Conservation (phyloP, 176 grass and related monocot genomes). For the Phoenix roebelenii region DNA sequence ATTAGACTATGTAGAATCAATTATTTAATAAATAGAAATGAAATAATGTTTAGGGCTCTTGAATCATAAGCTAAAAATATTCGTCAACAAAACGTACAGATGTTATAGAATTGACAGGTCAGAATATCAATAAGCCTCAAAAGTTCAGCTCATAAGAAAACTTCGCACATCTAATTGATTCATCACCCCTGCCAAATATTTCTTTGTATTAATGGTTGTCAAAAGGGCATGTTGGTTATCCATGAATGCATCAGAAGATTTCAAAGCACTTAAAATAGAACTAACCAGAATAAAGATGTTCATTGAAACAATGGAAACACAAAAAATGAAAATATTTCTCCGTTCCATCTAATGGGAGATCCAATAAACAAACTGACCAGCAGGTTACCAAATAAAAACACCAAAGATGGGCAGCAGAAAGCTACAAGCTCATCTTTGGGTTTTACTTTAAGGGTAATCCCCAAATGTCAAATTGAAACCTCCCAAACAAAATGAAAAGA, state of each 20-base stretch:
- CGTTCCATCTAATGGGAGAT: background rate
- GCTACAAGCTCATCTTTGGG: background rate
- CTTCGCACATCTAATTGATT: constrained; percentile 1
- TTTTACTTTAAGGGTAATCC: background rate
- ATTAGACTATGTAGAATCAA: too few relatives aligned
- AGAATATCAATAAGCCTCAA: too few relatives aligned
- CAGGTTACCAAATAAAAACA: background rate
- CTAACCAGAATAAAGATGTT: too few relatives aligned
- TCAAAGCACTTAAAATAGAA: too few relatives aligned
- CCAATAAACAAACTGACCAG: background rate
- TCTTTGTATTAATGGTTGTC: background rate
- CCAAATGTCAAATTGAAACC: background rate
- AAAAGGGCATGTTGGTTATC: background rate
- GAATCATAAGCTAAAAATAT: too few relatives aligned
- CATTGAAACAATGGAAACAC: too few relatives aligned
- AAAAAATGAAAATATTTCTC: background rate
- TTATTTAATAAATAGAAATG: too few relatives aligned
- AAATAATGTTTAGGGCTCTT: too few relatives aligned
- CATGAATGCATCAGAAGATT: too few relatives aligned
- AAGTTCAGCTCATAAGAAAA: background rate
- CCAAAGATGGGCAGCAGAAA: background rate
- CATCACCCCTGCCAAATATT: background rate
- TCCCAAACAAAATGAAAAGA: background rate
- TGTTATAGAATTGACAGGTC: too few relatives aligned
- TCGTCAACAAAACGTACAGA: too few relatives aligned